These are phyloP conservation scores for Fusarium lyarnte DNA, from an alignment of 2,329 filamentous ascomycete genomes.

Conservation along the genomic window DNA sequence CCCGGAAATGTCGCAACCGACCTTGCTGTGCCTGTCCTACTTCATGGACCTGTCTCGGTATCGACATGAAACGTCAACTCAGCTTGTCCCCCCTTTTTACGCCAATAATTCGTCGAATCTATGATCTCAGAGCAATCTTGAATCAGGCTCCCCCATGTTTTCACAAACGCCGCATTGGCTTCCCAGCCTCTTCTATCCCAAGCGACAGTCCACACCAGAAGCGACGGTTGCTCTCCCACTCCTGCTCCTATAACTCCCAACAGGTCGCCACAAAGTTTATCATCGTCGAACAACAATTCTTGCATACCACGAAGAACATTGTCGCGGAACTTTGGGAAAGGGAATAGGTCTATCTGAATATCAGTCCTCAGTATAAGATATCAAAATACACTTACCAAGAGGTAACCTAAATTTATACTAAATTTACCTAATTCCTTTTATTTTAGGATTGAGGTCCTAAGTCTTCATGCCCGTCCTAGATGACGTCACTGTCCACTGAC, in stretches of 20 bases:
- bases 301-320: background rate
- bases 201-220: background rate
- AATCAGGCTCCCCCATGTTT: background rate
- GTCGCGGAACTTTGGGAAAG: background rate
- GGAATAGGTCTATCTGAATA: background rate
- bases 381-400: too few species aligned
- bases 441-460: too few species aligned
- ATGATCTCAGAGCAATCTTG: background rate
- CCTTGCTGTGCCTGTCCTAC: rapidly evolving
- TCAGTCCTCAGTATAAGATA: too few species aligned
- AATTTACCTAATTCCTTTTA: too few species aligned
- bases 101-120: background rate
- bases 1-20: rapidly evolving
- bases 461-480: too few species aligned
- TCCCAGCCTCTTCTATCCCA: background rate
- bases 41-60: background rate
- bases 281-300: background rate
- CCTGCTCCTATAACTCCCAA: background rate
- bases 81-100: background rate
- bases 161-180: background rate
- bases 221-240: background rate
- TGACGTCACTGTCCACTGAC: background rate
- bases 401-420: too few species aligned
- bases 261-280: background rate
- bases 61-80: background rate